A percentile compares a stretch with the other conserved stretches of the same genome.
These are phyloP conservation scores for Alternaria longipes DNA, from an alignment of 2,329 filamentous ascomycete species.

Conservation along the genomic window DNA sequence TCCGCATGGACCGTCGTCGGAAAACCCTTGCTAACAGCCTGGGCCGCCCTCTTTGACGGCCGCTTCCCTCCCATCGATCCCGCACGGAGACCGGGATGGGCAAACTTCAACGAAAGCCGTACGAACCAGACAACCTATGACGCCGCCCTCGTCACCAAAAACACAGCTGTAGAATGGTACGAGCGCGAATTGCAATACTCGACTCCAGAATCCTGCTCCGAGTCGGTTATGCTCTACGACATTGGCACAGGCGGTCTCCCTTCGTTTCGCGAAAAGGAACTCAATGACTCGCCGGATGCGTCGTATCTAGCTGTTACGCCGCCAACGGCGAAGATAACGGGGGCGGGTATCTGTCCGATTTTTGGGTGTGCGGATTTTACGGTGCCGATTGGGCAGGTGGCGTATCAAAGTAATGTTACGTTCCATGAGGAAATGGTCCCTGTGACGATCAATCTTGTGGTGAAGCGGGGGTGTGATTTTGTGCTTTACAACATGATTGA, in stretches of 20 bases:
- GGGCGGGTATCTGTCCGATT: conserved; percentile 49
- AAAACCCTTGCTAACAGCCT: conserved; percentile 45
- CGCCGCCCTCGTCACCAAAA: conserved; percentile 40
- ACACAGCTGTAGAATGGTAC: conserved; percentile 50
- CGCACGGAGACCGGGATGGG: conserved; percentile 45
- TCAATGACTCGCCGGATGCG: conserved; percentile 45
- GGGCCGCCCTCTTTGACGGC: conserved; percentile 48
- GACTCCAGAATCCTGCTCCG: conserved; percentile 52
- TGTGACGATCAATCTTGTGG: conserved; percentile 55
- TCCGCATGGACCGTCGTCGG: conserved; percentile 47
- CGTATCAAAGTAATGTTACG: conserved; percentile 53
- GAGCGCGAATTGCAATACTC: conserved; percentile 50
- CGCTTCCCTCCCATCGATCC: conserved; percentile 54
- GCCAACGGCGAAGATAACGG: conserved; percentile 40
- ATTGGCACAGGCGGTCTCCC: conserved; percentile 56
- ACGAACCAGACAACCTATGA: conserved; percentile 30
- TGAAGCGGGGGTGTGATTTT: conserved; percentile 56
- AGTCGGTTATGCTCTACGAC: conserved; percentile 54
- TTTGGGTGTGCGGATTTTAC: conserved; percentile 54
- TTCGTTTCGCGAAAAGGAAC: conserved; percentile 50
- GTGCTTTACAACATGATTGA: conserved; percentile 55
- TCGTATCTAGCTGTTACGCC: conserved; percentile 47
- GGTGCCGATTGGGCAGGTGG: conserved; percentile 56
- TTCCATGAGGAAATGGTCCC: conserved; percentile 54
- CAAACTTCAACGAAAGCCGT: conserved; percentile 35